Percentiles rank a stretch among this genome's conserved stretches.
These are phyloP conservation scores for Podospora pseudoanserina DNA, from an alignment of 495 filamentous ascomycete genomes.

Conservation along the genomic window DNA sequence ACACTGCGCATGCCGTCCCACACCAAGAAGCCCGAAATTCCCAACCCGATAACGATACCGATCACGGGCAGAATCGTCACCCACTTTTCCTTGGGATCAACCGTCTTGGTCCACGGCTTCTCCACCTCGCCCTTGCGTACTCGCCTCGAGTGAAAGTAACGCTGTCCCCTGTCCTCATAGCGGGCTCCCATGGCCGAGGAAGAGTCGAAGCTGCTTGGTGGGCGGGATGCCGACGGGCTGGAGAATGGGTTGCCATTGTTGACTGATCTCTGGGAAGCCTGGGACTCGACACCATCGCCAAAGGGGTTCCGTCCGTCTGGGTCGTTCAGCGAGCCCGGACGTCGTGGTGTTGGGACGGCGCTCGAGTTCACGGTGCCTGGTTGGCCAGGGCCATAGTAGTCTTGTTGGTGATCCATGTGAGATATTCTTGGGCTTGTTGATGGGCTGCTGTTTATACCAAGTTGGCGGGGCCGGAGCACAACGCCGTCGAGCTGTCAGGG, in stretches of 20 bases:
- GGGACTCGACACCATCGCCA: slow-evolving; percentile 35
- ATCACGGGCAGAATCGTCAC: slow-evolving; percentile 72
- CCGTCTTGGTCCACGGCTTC: slow-evolving; percentile 64
- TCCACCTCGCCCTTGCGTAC: slow-evolving; percentile 66
- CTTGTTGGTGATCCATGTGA: slow-evolving; percentile 23
- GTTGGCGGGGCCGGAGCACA: neutral
- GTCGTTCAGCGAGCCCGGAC: slow-evolving; percentile 39
- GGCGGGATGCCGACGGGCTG: slow-evolving; percentile 54
- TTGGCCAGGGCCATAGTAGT: slow-evolving; percentile 18
- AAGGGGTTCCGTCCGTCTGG: slow-evolving; percentile 32
- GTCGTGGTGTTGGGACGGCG: slow-evolving; percentile 34
- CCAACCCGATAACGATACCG: slow-evolving; percentile 63
- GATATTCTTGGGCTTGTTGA: neutral
- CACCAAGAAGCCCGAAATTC: slow-evolving; percentile 61
- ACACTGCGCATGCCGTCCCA: slow-evolving; percentile 68
- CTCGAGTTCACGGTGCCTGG: slow-evolving; percentile 28
- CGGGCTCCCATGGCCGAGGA: slow-evolving; percentile 41
- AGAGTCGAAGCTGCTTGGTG: slow-evolving; percentile 50
- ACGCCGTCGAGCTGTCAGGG: neutral
- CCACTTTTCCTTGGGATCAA: slow-evolving; percentile 79
- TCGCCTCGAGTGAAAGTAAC: slow-evolving; percentile 73
- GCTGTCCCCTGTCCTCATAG: slow-evolving; percentile 31
- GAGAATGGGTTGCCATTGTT: slow-evolving; percentile 51
- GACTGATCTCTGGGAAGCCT: slow-evolving; percentile 30
- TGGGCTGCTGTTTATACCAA: neutral